Evolutionary conservation across 345 rosid genomes (phyloP).

Genomic region (Salix suchowensis): DNA sequence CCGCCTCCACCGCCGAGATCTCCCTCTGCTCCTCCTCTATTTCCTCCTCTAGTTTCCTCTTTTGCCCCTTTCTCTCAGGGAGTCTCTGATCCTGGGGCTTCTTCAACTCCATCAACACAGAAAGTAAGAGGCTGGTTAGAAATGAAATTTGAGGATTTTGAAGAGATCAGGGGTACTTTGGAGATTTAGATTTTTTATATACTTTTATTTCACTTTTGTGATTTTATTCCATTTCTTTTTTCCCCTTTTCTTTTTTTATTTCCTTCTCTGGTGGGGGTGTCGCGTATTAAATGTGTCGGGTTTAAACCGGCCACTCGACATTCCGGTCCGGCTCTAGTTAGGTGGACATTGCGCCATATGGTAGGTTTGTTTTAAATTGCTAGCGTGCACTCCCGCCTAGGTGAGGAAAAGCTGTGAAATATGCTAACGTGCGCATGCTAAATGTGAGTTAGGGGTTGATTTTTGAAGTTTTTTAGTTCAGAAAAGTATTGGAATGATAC

Average conservation of each 20-base stretch:
- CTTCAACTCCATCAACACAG: constrained; percentile 50
- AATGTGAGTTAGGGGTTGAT: too few relatives aligned
- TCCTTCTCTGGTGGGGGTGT: not conserved
- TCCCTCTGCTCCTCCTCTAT: constrained; percentile 42
- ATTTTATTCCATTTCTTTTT: not conserved
- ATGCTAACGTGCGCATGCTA: constrained; percentile 10
- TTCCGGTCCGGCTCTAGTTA: not conserved
- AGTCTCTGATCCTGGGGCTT: constrained; percentile 52
- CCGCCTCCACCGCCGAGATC: constrained; percentile 43
- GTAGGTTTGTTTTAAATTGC: not conserved
- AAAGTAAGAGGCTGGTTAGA: constrained; percentile 15
- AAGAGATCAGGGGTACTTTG: constrained; percentile 43
- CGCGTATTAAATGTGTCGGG: not conserved
- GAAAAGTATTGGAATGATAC: too few relatives aligned
- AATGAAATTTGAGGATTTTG: constrained; percentile 23
- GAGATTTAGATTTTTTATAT: constrained; percentile 22
- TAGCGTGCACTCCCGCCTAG: not conserved
- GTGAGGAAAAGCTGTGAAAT: not conserved
- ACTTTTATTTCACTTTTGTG: not conserved
- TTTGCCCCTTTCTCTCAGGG: constrained; percentile 88
- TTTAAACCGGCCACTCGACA: not conserved
- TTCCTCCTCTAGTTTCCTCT: constrained; percentile 87
- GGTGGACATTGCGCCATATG: not conserved
- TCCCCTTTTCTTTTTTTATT: not conserved
- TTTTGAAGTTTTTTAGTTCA: not conserved